A percentile compares a stretch with the other conserved stretches of the same genome.
Conservation (phyloP, 1,284 basidiomycete species). For the Trichosporon inkin region DNA sequence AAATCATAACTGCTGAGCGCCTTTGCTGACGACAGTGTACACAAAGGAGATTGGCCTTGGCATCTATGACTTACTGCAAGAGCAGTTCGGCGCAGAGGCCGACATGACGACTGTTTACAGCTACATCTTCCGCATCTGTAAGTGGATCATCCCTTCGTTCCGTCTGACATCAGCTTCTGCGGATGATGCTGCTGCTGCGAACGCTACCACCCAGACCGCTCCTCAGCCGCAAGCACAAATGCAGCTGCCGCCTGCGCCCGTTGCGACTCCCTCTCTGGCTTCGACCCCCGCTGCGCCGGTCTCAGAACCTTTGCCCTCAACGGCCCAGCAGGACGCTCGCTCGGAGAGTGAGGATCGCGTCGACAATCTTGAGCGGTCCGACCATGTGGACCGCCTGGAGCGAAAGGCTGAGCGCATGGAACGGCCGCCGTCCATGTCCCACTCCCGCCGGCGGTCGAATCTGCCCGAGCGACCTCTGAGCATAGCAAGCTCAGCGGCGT, state of each 20-base stretch:
- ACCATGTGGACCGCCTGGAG: slow-evolving; percentile 4
- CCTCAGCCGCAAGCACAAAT: slow-evolving; percentile 47
- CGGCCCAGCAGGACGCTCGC: not conserved
- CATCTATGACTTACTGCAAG: slow-evolving; percentile 42
- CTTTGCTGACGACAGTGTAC: slow-evolving; percentile 33
- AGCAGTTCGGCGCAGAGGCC: slow-evolving; percentile 49
- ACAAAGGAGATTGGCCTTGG: slow-evolving; percentile 39
- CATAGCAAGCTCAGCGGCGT: slow-evolving; percentile 38
- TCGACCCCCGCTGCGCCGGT: slow-evolving; percentile 4
- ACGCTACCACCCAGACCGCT: slow-evolving; percentile 13
- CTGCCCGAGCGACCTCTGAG: slow-evolving; percentile 26
- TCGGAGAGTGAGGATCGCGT: slow-evolving; percentile 4
- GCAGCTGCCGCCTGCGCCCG: slow-evolving; percentile 60
- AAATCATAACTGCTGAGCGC: too few species aligned
- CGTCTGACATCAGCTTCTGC: slow-evolving; percentile 54
- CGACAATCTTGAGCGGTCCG: slow-evolving; percentile 1
- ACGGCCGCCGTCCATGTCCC: not conserved
- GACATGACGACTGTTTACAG: slow-evolving; percentile 52
- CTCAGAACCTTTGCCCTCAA: not conserved
- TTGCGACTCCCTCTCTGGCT: slow-evolving; percentile 9
- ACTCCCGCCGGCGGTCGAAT: slow-evolving; percentile 8
- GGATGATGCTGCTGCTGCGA: slow-evolving; percentile 65
- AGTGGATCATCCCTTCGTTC: slow-evolving; percentile 66
- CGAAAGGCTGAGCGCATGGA: slow-evolving; percentile 6
- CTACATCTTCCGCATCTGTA: slow-evolving; percentile 63